Base-by-base conservation (phyloP, 73 alveolate species). In the Breviolum minutum region DNA sequence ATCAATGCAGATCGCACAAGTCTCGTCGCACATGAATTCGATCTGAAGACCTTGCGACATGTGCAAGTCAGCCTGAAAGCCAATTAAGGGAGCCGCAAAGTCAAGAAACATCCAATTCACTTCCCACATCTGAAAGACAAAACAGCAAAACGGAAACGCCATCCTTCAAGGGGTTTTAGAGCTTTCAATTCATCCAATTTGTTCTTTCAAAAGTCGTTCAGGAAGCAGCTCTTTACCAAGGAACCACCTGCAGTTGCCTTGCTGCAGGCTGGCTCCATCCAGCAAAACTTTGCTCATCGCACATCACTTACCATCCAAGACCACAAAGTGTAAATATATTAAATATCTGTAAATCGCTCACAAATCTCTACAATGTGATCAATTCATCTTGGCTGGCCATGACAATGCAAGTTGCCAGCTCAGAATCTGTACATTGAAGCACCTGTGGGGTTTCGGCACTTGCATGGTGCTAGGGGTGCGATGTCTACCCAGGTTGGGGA, bases 241-340 rank as follows among this genome's bases (percentile, higher is more conserved):
- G 69, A 80, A 80, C 88, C 88, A 48, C 88, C 54, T 80, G 88
- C 69, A 13, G 88, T 80, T 80, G 88, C 88, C 88, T 80, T 80
- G 68, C 86, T 27, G 68, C 88, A 80, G 54, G 88, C 88, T 80
- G 88, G 88, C 88, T 80, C 88, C 88, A 48, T 77, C 63, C 86
- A 7, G 88, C 88, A 80, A 80, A 80, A 80, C 22, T 80, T 63
- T 30, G 88, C 20, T 32, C 27, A 80, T 29, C 69, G 88, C 88
- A 29, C 86, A 73, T 40, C 54, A 40, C 54, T 40, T 26, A n/a
- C 86, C 64, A 80, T 30, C 68, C 88, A 80, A 80, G 32, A 48
- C 68, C 32, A 71, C 29, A 30, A 71, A 11, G 54, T 40, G 54
- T 40, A 2, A 40, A 40, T 40, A 40, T 40, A 0, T 40, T 40